Conservation (phyloP, 306 rosid species). For the Sphenostylis stenocarpa region DNA sequence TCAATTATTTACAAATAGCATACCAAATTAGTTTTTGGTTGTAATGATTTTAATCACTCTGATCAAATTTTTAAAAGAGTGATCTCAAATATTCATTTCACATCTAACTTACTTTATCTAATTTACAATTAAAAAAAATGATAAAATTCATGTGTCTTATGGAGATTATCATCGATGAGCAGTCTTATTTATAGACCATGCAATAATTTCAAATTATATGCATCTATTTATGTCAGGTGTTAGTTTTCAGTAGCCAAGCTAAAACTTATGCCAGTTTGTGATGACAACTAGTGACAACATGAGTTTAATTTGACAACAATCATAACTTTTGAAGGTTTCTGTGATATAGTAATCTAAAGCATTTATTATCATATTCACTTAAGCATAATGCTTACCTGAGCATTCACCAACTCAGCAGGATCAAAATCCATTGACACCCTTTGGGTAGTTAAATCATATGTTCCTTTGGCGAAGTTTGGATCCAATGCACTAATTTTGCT, state of each 20-base stretch:
- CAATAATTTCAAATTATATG: neutral
- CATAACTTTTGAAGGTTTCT: neutral
- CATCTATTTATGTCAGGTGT: neutral
- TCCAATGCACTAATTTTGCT: conserved; percentile 89
- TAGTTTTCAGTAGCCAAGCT: neutral
- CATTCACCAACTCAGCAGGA: conserved; percentile 28
- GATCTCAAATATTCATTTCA: too few species aligned
- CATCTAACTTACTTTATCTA: neutral
- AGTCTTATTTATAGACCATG: neutral
- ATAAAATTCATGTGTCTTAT: neutral
- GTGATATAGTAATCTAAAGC: neutral
- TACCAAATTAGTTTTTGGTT: too few species aligned
- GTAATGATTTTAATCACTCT: too few species aligned
- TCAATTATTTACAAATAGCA: too few species aligned
- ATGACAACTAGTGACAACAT: neutral
- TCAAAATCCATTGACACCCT: conserved; percentile 40
- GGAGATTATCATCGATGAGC: neutral
- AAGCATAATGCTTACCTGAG: conserved; percentile 40
- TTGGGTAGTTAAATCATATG: conserved; percentile 46
- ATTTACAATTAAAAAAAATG: neutral
- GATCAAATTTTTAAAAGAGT: too few species aligned
- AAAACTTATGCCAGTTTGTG: neutral
- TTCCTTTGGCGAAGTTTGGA: conserved; percentile 66
- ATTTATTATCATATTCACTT: neutral
- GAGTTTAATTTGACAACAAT: neutral